phyloP scores from a whole-genome alignment of 257 asterid species.

The Coffea canephora region DNA sequence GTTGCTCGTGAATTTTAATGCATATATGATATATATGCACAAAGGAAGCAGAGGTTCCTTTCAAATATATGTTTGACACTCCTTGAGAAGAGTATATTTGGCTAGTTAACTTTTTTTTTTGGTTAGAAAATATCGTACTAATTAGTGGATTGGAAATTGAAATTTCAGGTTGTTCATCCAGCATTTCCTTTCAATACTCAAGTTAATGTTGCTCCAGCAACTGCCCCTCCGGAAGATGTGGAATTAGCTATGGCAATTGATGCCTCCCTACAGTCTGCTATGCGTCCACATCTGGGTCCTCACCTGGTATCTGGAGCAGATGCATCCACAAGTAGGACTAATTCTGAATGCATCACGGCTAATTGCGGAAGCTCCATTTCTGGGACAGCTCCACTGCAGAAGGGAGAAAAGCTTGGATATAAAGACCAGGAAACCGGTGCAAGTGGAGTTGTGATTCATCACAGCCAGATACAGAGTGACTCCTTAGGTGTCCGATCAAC shows the following conservation, averaged over 20 bases:
- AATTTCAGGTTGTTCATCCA: conserved; percentile 55
- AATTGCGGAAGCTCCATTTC: conserved; percentile 21
- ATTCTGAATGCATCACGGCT: conserved; percentile 18
- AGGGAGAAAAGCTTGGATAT: conserved; percentile 29
- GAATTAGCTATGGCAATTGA: conserved; percentile 59
- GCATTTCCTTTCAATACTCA: conserved; percentile 46
- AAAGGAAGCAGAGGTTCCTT: neutral
- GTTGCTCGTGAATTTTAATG: neutral
- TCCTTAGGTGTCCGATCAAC: conserved; percentile 26
- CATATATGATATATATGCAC: neutral
- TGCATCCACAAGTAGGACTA: conserved; percentile 40
- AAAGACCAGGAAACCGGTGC: conserved; percentile 34
- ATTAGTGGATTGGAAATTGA: neutral
- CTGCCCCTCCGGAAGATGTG: conserved; percentile 61
- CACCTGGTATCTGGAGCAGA: conserved; percentile 31
- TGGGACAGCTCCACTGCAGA: conserved; percentile 33
- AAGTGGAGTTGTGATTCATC: conserved; percentile 27
- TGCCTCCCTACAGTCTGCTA: conserved; percentile 62
- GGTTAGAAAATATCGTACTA: neutral
- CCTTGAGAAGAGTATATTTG: neutral
- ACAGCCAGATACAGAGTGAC: conserved; percentile 17
- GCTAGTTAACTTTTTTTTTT: neutral
- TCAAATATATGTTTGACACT: neutral
- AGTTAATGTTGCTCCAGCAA: conserved; percentile 45
- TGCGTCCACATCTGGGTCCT: conserved; percentile 27